Base-by-base conservation (phyloP, 1,139 yeast genomes). In the Protomyces inundatus region DNA sequence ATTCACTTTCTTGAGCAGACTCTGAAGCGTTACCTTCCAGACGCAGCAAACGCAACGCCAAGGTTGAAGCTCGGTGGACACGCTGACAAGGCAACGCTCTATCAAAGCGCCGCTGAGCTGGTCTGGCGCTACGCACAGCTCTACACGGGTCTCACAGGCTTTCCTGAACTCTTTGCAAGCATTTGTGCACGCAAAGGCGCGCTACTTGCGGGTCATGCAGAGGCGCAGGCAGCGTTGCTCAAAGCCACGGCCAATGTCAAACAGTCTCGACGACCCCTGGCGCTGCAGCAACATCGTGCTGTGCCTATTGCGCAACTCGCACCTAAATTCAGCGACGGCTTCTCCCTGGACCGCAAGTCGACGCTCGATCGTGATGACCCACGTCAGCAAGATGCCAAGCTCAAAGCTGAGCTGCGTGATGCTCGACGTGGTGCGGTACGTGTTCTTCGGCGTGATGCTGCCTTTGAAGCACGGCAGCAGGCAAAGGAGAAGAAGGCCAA, bases 261-360 rank as follows among this genome's bases (percentile, higher is more conserved):
- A 3, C 75, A 77, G 33, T 84, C 82, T 64, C 84, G 93, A 66
- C 77, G 74, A 66, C 97, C 97, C 65, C 81, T 93, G 69, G 78
- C 85, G n/a, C 80, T 93, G 68, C 99, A 95, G 77, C 78, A 83
- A n/a, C 97, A 91, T 77, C 84, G 83, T 72, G 90, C 96, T 40
- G 75, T 93, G 65, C 88, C 97, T 3, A 87, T 95, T 71, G 87
- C 93, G 57, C 83, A 96, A 1, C 82, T 81, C 72, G 87, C 91
- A 53, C 99, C 99, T 69, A 87, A 88, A 76, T 95, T 88, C 73
- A 98, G 91, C 76, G 98, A 90, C 72, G 90, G 90, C 79, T 95
- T 87, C 82, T 91, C 90, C 77, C 96, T 97, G 66, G 97, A 90
- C 73, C 88, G 86, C 83, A 90, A 88, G 77, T 88, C 96, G 12